Evolutionary conservation across 805 yeast genomes (phyloP), one percentile per base, ranked within the genome.

Genomic region (Myxozyma neotropica): DNA sequence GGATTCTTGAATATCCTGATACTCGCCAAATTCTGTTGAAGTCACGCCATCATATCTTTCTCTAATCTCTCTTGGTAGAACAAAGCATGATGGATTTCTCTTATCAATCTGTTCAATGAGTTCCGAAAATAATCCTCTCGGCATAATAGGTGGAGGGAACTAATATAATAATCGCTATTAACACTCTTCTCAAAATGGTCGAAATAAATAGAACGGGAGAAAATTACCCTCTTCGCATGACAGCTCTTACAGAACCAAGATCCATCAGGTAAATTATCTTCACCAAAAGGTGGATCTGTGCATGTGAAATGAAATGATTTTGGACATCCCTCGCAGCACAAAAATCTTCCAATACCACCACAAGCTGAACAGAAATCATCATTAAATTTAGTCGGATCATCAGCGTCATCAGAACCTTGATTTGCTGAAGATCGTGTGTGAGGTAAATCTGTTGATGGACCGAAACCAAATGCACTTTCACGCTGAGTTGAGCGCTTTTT

Each of bases 261-360:
- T 38, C 88, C 96, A 49, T 87, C 95, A 0, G 98, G 98, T 6
- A 89, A 74, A 39, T 80, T 71, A 52, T 81, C 79, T 43, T 87
- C 90, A 66, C 87, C 89, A 35, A 86, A 74, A 0, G 99, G 98
- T 2, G 98, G 98, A 68, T 89, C 87, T 61, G 93, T 82, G 72
- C 99, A 93, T 4, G 88, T 79, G 70, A 94, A 90, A 71, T 93
- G 99, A 74, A 93, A 94, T 1, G 96, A 88, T 68, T 80, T 81
- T 0, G 97, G 97, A 73, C 99, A 93, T 1, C 88, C 80, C 68
- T 93, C 99, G 74, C 99, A 93, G 74, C 98, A 94, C 24, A 93
- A 77, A 68, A 93, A 91, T 27, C 88, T 80, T 12, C 99, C 99
- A 0, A 91, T 78, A 27, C 90, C 89, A 1, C 95, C 92, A 75